A percentile compares a stretch with the other conserved stretches of the same genome.
phyloP scores from a whole-genome alignment of 345 rosid genomes.

The Salix brachista region DNA sequence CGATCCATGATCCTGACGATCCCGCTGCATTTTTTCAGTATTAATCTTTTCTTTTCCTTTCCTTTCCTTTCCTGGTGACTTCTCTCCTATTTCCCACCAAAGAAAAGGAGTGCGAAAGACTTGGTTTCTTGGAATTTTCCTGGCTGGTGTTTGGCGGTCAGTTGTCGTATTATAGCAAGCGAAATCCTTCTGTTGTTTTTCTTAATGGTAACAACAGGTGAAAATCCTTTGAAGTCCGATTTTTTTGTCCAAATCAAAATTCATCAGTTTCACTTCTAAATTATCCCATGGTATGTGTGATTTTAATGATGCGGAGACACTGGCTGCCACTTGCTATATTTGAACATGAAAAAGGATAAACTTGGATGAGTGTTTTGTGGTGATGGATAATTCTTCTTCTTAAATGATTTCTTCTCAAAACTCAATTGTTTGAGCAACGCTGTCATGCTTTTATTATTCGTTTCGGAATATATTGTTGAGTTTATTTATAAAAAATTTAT shows the following conservation, averaged over 20 bases:
- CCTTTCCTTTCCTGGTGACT: background rate
- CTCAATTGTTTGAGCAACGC: too few relatives aligned
- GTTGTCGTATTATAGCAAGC: background rate
- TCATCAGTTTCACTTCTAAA: background rate
- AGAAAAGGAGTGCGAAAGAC: background rate
- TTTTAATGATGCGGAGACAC: too few relatives aligned
- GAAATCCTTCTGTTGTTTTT: too few relatives aligned
- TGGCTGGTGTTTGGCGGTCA: background rate
- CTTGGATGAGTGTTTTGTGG: too few relatives aligned
- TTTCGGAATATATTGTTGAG: rapidly evolving
- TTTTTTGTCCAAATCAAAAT: background rate
- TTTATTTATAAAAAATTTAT: too few relatives aligned
- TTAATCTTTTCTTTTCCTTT: background rate
- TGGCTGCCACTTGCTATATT: too few relatives aligned
- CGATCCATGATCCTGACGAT: slow-evolving; percentile 44
- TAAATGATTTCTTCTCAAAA: too few relatives aligned
- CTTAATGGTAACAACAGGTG: too few relatives aligned
- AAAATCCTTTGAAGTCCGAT: background rate
- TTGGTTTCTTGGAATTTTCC: background rate
- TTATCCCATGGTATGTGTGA: background rate
- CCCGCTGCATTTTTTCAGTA: slow-evolving; percentile 8
- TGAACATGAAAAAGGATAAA: too few relatives aligned
- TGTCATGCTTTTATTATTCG: too few relatives aligned
- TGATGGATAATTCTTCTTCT: too few relatives aligned
- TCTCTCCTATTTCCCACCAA: background rate